phyloP scores from a whole-genome alignment of 495 filamentous ascomycete genomes.

The Evansstolkia leycettana region DNA sequence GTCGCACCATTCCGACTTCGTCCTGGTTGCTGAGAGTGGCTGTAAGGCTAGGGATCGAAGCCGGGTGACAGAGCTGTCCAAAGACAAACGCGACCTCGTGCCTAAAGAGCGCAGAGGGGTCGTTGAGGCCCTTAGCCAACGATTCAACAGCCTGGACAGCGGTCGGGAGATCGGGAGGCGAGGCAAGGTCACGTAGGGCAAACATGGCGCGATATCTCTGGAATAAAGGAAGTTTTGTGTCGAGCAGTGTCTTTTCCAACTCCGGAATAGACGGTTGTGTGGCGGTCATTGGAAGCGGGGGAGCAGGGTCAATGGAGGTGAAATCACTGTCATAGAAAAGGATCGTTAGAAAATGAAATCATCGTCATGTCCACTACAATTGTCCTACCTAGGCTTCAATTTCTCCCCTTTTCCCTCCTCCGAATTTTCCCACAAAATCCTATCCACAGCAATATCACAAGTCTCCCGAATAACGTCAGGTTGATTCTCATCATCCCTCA shows the following conservation, averaged over 20 bases:
- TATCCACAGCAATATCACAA: constrained; percentile 88
- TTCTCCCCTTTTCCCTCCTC: constrained; percentile 59
- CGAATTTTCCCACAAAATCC: constrained; percentile 87
- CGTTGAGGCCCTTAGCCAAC: constrained; percentile 74
- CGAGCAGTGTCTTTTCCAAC: constrained; percentile 62
- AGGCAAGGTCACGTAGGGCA: constrained; percentile 81
- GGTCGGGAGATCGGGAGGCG: constrained; percentile 79
- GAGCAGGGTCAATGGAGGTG: constrained; percentile 89
- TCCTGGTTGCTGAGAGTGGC: constrained; percentile 62
- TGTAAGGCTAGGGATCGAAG: constrained; percentile 83
- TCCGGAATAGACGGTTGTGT: constrained; percentile 53
- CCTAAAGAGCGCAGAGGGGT: constrained; percentile 86
- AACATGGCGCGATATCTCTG: constrained; percentile 97
- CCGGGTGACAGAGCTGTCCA: constrained; percentile 87
- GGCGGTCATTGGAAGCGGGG: constrained; percentile 58
- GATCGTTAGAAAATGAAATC: constrained; percentile 3
- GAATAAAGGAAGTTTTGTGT: constrained; percentile 72
- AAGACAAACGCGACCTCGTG: constrained; percentile 99
- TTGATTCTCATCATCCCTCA: constrained; percentile 60
- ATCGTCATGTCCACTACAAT: not conserved
- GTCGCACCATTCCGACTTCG: constrained; percentile 90
- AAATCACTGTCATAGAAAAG: constrained; percentile 53
- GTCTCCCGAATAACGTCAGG: constrained; percentile 80
- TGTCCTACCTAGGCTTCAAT: constrained; percentile 70
- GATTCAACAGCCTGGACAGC: constrained; percentile 73